Percentiles rank a stretch among this genome's conserved stretches.
These are phyloP conservation scores for Fusarium compactum DNA, from an alignment of 2,329 filamentous ascomycete genomes.

Conservation along the genomic window DNA sequence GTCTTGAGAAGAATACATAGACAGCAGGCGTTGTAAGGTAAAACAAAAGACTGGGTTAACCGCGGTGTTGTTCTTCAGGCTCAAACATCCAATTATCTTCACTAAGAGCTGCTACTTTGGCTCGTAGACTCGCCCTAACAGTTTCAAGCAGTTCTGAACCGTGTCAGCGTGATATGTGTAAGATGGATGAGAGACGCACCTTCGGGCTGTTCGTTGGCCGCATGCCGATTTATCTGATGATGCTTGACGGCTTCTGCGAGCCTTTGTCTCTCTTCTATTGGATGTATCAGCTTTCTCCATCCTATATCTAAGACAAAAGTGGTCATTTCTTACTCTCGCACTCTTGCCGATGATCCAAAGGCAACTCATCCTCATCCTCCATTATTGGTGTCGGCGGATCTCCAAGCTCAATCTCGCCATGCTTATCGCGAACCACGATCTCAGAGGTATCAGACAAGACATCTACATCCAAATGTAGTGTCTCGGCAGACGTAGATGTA, in stretches of 20 bases:
- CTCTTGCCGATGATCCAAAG: slow-evolving; percentile 68
- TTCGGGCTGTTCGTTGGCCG: slow-evolving; percentile 72
- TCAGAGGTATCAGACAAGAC: slow-evolving; percentile 61
- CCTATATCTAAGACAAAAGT: not conserved
- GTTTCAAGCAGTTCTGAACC: slow-evolving; percentile 74
- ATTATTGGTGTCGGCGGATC: slow-evolving; percentile 66
- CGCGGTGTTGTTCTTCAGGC: slow-evolving; percentile 67
- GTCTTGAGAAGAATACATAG: slow-evolving; percentile 41
- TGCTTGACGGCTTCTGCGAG: slow-evolving; percentile 72
- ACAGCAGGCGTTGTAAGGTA: slow-evolving; percentile 46
- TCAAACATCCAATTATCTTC: slow-evolving; percentile 96
- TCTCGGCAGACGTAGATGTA: slow-evolving; percentile 57
- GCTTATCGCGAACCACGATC: slow-evolving; percentile 72
- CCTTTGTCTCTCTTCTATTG: slow-evolving; percentile 68
- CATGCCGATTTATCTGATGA: slow-evolving; percentile 67
- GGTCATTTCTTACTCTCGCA: slow-evolving; percentile 61
- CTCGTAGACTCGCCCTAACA: slow-evolving; percentile 75
- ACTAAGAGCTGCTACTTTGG: slow-evolving; percentile 78
- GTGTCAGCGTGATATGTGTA: slow-evolving; percentile 22
- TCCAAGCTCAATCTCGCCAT: slow-evolving; percentile 72
- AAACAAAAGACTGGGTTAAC: slow-evolving; percentile 44
- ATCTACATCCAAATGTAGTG: slow-evolving; percentile 62
- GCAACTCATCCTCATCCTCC: slow-evolving; percentile 67
- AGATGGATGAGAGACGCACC: slow-evolving; percentile 59
- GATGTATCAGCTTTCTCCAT: slow-evolving; percentile 8